Base-by-base conservation (phyloP, 1,139 yeast species). In the Scheffersomyces titani region DNA sequence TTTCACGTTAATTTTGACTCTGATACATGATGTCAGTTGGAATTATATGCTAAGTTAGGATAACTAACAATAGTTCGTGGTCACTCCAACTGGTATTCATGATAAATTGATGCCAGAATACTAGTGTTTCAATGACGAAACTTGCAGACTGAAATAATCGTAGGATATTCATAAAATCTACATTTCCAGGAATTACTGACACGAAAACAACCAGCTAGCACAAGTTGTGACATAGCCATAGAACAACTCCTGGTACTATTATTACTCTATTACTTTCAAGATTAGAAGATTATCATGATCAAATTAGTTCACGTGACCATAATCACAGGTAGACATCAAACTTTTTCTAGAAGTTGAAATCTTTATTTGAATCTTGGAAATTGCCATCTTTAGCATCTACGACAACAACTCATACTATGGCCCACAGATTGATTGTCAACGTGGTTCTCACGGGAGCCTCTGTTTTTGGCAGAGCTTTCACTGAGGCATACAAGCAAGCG, bases 401-500 rank as follows among this genome's bases (percentile, higher is more conserved):
- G 36, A 44, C 56, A 47, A 54, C 51, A 50, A 50, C 54, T 16
- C 19, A 52, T 47, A 61, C 54, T 56, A 80, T 80, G 98, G 98
- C 99, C 62, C 97, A 93, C 73, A 86, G 98, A 78, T 83, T 94
- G 61, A 70, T 94, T 55, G 92, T 91, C 64, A 94, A 91, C 75
- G 97, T 94, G 62, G 84, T 92, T 58, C 85, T 93, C 69, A 93
- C 98, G 20, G 98, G 98, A 56, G 96, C 98, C 13, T 88, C 92
- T 61, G 98, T 94, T 50, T 92, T 94, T 70, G 98, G 98, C 54
- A 85, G 91, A 64, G 99, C 99, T 0, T 94, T 94, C 73, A 84
- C 93, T n/a, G 97, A 92, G 71, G 98, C 99, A 0, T 94, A 93
- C 80, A 89, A 89, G 68, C 98, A 94, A 75, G 98, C 99, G 1